phyloP scores from a whole-genome alignment of 768 basidiomycete genomes.

The Lanmaoa pseudosensibilis region DNA sequence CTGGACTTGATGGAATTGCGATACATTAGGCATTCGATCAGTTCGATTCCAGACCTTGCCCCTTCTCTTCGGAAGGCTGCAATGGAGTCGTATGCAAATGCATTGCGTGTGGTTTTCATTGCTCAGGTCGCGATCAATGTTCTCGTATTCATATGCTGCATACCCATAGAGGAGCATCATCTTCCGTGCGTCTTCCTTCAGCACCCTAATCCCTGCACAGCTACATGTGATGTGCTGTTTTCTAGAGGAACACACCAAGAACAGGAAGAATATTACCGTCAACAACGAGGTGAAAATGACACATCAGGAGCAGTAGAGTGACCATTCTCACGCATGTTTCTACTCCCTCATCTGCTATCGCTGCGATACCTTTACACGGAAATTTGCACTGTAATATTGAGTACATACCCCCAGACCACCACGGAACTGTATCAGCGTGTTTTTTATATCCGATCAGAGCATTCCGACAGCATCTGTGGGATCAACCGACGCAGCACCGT shows the following conservation, averaged over 20 bases:
- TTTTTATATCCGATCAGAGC: slow-evolving; percentile 19
- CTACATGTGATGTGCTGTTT: slow-evolving; percentile 14
- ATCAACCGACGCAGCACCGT: neutral
- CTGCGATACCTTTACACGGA: slow-evolving; percentile 25
- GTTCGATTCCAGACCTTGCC: slow-evolving; percentile 64
- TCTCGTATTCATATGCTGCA: slow-evolving; percentile 62
- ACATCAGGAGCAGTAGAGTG: slow-evolving; percentile 18
- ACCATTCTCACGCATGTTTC: slow-evolving; percentile 14
- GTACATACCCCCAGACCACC: slow-evolving; percentile 25
- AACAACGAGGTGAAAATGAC: slow-evolving; percentile 31
- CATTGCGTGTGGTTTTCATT: slow-evolving; percentile 80
- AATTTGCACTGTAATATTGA: slow-evolving; percentile 32
- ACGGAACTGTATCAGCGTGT: slow-evolving; percentile 26
- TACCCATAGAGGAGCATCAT: slow-evolving; percentile 75
- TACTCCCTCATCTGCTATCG: slow-evolving; percentile 5
- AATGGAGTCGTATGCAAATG: slow-evolving; percentile 74
- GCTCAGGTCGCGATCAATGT: slow-evolving; percentile 70
- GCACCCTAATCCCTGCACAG: slow-evolving; percentile 14
- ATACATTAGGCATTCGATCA: slow-evolving; percentile 60
- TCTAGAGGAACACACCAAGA: slow-evolving; percentile 61
- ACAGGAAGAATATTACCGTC: slow-evolving; percentile 56
- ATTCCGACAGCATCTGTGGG: neutral
- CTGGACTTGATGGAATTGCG: slow-evolving; percentile 13
- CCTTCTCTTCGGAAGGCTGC: slow-evolving; percentile 59
- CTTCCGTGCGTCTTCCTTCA: slow-evolving; percentile 41